Percentiles rank a stretch among this genome's conserved stretches.
These are phyloP conservation scores for Stagonosporopsis vannaccii DNA, from an alignment of 2,329 filamentous ascomycete genomes.

Conservation along the genomic window DNA sequence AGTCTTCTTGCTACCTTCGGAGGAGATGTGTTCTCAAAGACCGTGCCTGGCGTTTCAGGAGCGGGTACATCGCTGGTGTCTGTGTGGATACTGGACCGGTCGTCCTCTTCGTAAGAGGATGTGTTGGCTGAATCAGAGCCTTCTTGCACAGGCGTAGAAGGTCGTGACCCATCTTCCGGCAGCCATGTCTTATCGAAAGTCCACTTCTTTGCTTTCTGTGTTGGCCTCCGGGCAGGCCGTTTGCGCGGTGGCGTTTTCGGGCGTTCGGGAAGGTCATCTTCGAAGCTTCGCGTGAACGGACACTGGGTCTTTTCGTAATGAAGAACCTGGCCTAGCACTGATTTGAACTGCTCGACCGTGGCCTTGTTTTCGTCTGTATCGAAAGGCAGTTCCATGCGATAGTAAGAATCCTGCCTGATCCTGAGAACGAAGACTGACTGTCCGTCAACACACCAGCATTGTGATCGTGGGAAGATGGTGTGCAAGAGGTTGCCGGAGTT, in stretches of 20 bases:
- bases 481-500: slow-evolving; percentile 85
- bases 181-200: slow-evolving; percentile 57
- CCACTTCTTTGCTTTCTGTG: slow-evolving; percentile 59
- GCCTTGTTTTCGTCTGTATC: slow-evolving; percentile 68
- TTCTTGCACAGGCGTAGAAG: slow-evolving; percentile 39
- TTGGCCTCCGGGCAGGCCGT: slow-evolving; percentile 65
- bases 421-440: slow-evolving; percentile 86
- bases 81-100: slow-evolving; percentile 44
- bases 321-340: slow-evolving; percentile 74
- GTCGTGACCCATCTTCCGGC: slow-evolving; percentile 50
- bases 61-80: slow-evolving; percentile 38
- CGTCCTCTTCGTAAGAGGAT: slow-evolving; percentile 46
- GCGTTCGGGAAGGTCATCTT: slow-evolving; percentile 74
- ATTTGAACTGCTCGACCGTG: slow-evolving; percentile 71
- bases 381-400: slow-evolving; percentile 84
- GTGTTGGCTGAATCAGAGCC: slow-evolving; percentile 40
- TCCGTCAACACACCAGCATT: slow-evolving; percentile 92
- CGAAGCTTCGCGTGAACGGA: slow-evolving; percentile 81
- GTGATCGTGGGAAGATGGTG: slow-evolving; percentile 86
- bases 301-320: slow-evolving; percentile 89
- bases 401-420: slow-evolving; percentile 83
- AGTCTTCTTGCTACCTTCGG: slow-evolving; percentile 24
- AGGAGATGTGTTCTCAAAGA: slow-evolving; percentile 25
- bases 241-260: slow-evolving; percentile 65
- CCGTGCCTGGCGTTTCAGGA: slow-evolving; percentile 30